Evolutionary conservation across 2,329 filamentous ascomycete genomes (phyloP).

Genomic region (Exophiala sp.): DNA sequence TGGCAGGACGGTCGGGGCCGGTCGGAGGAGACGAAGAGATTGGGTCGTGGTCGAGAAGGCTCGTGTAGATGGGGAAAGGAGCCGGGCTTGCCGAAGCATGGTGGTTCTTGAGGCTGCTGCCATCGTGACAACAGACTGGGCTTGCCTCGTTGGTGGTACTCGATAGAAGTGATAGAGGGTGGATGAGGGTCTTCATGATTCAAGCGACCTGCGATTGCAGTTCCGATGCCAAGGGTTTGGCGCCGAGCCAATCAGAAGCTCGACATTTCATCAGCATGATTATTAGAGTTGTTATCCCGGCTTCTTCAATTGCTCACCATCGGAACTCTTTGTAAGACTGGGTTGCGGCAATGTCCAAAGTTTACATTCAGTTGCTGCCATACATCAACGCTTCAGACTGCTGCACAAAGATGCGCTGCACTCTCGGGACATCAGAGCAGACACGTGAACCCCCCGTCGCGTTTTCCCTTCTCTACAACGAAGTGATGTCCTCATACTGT

Average conservation of each 20-base stretch:
- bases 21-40: conserved; percentile 19
- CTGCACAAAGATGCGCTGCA: too few relatives aligned
- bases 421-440: too few relatives aligned
- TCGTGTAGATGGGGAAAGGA: conserved; percentile 17
- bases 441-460: too few relatives aligned
- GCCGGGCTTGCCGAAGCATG: conserved; percentile 22
- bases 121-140: conserved; percentile 12
- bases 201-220: background rate
- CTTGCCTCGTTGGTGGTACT: background rate
- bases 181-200: conserved; percentile 7
- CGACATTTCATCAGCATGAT: conserved; percentile 1
- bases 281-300: too few relatives aligned
- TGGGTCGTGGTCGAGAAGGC: conserved; percentile 20
- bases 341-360: too few relatives aligned
- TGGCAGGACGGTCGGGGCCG: conserved; percentile 15
- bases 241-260: conserved; percentile 12
- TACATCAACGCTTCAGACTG: too few relatives aligned
- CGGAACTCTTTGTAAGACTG: too few relatives aligned
- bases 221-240: conserved; percentile 7
- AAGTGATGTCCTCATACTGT: too few relatives aligned
- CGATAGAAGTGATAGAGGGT: conserved; percentile 1
- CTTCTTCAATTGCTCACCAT: too few relatives aligned
- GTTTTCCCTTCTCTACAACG: too few relatives aligned
- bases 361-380: too few relatives aligned
- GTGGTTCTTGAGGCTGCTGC: conserved; percentile 21